Conservation (phyloP, 768 basidiomycete species). For the Agaricus subrufescens region DNA sequence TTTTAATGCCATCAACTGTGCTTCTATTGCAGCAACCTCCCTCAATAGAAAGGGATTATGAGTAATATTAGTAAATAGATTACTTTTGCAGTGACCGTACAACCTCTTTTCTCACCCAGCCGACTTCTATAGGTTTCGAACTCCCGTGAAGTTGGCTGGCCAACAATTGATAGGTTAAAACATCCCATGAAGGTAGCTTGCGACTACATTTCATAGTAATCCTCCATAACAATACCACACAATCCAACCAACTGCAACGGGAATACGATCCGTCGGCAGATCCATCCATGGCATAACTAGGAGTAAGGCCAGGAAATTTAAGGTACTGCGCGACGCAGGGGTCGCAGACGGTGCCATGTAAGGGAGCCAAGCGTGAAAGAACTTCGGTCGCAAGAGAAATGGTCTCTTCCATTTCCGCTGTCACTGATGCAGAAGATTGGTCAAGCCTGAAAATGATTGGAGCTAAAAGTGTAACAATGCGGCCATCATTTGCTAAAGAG, state of each 20-base stretch:
- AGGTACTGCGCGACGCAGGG: background rate
- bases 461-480: background rate
- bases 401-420: background rate
- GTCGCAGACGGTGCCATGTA: background rate
- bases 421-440: background rate
- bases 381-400: background rate
- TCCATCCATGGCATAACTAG: background rate
- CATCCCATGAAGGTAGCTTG: background rate
- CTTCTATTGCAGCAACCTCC: too few relatives aligned
- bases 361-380: background rate
- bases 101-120: constrained; percentile 1
- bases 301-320: background rate
- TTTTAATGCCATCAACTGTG: too few relatives aligned
- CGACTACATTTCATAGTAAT: background rate
- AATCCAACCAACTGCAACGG: background rate
- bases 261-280: background rate
- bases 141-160: background rate
- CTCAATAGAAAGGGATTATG: background rate
- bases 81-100: background rate
- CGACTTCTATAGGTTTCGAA: background rate
- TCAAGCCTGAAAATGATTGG: background rate
- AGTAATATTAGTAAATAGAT: background rate
- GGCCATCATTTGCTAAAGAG: background rate
- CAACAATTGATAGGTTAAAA: background rate
- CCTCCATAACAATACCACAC: constrained; percentile 5